phyloP scores from a whole-genome alignment of 2,329 filamentous ascomycete species.

The Xylaria arbuscula region DNA sequence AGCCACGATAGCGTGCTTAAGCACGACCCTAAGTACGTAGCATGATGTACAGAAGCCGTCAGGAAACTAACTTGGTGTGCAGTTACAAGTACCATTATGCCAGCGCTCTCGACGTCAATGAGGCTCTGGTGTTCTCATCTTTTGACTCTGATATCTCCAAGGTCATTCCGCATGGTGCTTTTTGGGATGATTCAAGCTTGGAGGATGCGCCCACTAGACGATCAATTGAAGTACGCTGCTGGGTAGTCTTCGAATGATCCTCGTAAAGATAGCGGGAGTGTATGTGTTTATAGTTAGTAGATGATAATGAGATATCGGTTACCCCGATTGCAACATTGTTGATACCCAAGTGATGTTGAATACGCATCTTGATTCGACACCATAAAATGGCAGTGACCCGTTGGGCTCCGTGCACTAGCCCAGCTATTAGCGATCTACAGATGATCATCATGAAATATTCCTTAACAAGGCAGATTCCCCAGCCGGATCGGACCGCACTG shows the following conservation, averaged over 20 bases:
- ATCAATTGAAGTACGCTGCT: conserved; percentile 48
- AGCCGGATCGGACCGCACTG: conserved; percentile 24
- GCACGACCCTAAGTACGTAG: conserved; percentile 44
- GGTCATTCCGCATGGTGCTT: conserved; percentile 47
- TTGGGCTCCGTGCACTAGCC: conserved; percentile 10
- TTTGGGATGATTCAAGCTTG: conserved; percentile 47
- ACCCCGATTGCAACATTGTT: conserved; percentile 7
- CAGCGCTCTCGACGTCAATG: conserved; percentile 44
- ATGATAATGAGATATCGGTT: conserved; percentile 5
- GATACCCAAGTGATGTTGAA: conserved; percentile 8
- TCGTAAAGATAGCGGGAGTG: neutral
- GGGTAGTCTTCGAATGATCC: conserved; percentile 46
- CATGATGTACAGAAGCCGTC: conserved; percentile 1
- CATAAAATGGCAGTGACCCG: conserved; percentile 16
- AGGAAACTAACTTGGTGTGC: conserved; percentile 26
- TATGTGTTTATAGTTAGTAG: conserved; percentile 13
- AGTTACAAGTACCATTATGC: conserved; percentile 48
- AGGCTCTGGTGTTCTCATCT: conserved; percentile 47
- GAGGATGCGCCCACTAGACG: conserved; percentile 44
- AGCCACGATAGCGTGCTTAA: conserved; percentile 47
- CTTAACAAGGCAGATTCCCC: conserved; percentile 10
- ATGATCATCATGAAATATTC: conserved; percentile 23
- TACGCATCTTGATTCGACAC: conserved; percentile 26
- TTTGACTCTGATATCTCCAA: conserved; percentile 47
- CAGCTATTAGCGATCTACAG: conserved; percentile 4